Base-by-base conservation (phyloP, 1,139 yeast species). In the Pichia sp. region DNA sequence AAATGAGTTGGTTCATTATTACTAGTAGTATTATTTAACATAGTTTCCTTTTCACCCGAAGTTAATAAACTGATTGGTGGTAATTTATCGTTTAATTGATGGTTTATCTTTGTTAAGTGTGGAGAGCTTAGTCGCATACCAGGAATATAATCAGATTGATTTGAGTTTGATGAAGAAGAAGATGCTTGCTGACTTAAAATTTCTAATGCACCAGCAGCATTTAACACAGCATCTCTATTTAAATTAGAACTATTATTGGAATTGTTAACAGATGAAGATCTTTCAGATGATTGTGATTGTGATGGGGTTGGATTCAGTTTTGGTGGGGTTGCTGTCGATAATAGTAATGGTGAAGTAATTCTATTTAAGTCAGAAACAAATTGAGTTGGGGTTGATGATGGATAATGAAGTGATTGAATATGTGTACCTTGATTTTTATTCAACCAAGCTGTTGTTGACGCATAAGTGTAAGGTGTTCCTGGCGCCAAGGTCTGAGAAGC, bases 311-410 rank as follows among this genome's bases (percentile, higher is more conserved):
- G 64, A 55, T 54, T 61, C 55, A 54, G 58, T 51, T 59, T 67
- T 50, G 54, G 80, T 66, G 50, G 78, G 7, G 56, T 50, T 4
- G 63, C 50, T 3, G 63, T 59, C 6, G 65, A 60, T 38, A 81
- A 69, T 50, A 81, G 64, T 48, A 81, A 67, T 0, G 87, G 87
- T 13, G 85, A 80, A 0, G 86, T 81, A 49, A 81, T 80, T 44
- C 81, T 64, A 55, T 77, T 77, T 49, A 80, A 65, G 39, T 82
- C 82, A 0, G 84, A 79, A 32, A 85, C 85, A 69, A 79, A 81
- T 59, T 80, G 85, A 1, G 85, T 76, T 23, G 87, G 87, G 1
- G 85, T 80, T 1, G 85, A 79, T 5, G 79, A 72, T 8, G 87
- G 87, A 60, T 80, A 81, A 61, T 80, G 83, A 42, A 81, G 66